These are phyloP conservation scores for Stephanodiscus triporus DNA, from an alignment of 108 stramenopile genomes.

Conservation along the genomic window DNA sequence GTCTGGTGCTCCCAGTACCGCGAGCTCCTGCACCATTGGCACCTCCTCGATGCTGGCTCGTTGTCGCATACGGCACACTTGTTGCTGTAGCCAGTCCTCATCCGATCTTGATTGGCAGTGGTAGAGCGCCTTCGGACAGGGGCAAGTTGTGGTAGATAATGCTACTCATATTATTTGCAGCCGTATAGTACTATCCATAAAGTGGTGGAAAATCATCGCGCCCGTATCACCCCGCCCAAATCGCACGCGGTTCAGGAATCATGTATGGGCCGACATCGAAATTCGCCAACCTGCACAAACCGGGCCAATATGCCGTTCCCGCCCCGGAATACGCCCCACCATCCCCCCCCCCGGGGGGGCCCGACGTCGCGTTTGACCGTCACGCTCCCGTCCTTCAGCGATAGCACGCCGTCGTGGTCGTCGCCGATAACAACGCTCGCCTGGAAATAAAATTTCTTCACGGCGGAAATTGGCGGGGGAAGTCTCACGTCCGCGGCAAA, in stretches of 20 bases:
- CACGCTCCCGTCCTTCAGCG: constrained; percentile 61
- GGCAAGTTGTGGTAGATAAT: too few species aligned
- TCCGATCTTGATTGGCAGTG: too few species aligned
- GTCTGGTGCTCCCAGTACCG: constrained; percentile 57
- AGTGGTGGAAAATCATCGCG: too few species aligned
- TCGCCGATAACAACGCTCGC: constrained; percentile 28
- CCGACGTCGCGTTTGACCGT: constrained; percentile 64
- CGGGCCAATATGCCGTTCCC: constrained; percentile 59
- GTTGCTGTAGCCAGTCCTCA: background rate
- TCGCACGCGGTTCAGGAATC: too few species aligned
- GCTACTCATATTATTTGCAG: too few species aligned
- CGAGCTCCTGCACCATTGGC: constrained; percentile 49
- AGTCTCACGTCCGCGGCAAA: constrained; percentile 61
- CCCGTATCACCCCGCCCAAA: too few species aligned
- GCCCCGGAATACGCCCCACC: constrained; percentile 61
- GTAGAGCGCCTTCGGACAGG: too few species aligned
- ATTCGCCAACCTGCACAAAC: constrained; percentile 43
- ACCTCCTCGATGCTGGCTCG: constrained; percentile 48
- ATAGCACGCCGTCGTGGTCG: constrained; percentile 22
- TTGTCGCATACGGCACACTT: constrained; percentile 51
- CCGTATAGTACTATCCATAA: too few species aligned
- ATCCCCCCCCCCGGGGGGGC: constrained; percentile 34
- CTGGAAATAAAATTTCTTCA: constrained; percentile 64
- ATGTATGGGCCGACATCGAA: constrained; percentile 18
- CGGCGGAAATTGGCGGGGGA: constrained; percentile 26